These are phyloP conservation scores for Vicia faba DNA, from an alignment of 306 rosid species.

Conservation along the genomic window DNA sequence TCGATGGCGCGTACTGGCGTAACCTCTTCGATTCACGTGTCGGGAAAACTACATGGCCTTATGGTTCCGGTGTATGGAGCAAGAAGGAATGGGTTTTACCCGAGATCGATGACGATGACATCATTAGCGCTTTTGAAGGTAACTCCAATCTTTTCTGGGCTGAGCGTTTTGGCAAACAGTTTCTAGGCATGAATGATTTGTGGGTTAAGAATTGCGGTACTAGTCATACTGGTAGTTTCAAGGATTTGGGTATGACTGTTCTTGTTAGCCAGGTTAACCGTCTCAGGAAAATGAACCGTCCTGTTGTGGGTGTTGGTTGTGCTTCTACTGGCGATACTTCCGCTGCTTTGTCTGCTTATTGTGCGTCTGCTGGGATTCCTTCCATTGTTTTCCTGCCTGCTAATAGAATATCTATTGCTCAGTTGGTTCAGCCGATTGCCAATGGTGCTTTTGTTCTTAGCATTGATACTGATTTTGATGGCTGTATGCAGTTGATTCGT, in stretches of 20 bases:
- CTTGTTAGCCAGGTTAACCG: slow-evolving; percentile 87
- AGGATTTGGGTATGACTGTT: slow-evolving; percentile 89
- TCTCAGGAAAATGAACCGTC: slow-evolving; percentile 62
- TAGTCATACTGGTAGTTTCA: slow-evolving; percentile 83
- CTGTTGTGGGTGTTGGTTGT: slow-evolving; percentile 80
- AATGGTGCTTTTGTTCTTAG: slow-evolving; percentile 83
- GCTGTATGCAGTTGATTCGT: slow-evolving; percentile 77
- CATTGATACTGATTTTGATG: slow-evolving; percentile 84
- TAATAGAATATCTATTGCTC: slow-evolving; percentile 66
- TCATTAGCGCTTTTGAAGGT: slow-evolving; percentile 77
- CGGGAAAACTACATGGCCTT: slow-evolving; percentile 87
- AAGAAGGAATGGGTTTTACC: slow-evolving; percentile 90
- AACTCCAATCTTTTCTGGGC: slow-evolving; percentile 91
- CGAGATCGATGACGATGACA: slow-evolving; percentile 70
- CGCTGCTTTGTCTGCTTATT: slow-evolving; percentile 75
- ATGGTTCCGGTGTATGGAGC: slow-evolving; percentile 87
- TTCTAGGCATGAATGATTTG: slow-evolving; percentile 68
- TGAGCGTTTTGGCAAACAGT: slow-evolving; percentile 77
- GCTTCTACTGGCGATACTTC: slow-evolving; percentile 87
- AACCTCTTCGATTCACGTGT: slow-evolving; percentile 74
- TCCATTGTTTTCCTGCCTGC: slow-evolving; percentile 76
- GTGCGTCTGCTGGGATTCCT: slow-evolving; percentile 77
- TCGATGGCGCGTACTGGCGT: slow-evolving; percentile 78
- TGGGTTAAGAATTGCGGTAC: slow-evolving; percentile 95
- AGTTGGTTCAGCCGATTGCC: slow-evolving; percentile 85